A percentile compares a stretch with the other conserved stretches of the same genome.
These are phyloP conservation scores for Ilex paraguariensis DNA, from an alignment of 305 asterid species.

Conservation along the genomic window DNA sequence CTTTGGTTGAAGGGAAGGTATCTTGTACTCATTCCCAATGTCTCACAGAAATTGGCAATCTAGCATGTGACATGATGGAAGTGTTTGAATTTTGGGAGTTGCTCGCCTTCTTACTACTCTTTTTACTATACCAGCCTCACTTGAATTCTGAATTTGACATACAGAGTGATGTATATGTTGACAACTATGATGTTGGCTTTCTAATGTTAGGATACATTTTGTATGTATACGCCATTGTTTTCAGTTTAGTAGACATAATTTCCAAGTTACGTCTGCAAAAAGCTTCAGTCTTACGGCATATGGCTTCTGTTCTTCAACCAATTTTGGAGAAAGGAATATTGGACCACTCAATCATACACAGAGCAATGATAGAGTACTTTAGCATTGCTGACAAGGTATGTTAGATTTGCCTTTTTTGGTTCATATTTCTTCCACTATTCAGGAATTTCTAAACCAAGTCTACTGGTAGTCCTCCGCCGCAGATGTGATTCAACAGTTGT, in stretches of 20 bases:
- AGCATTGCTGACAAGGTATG: constrained; percentile 76
- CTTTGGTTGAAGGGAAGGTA: too few relatives aligned
- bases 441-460: constrained; percentile 34
- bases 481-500: constrained; percentile 71
- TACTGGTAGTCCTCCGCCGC: constrained; percentile 76
- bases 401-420: constrained; percentile 3
- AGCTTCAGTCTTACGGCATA: constrained; percentile 75
- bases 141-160: not conserved
- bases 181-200: not conserved
- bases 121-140: not conserved
- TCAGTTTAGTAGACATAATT: constrained; percentile 82
- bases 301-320: constrained; percentile 79
- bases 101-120: too few relatives aligned
- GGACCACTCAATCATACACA: constrained; percentile 88
- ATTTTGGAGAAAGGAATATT: constrained; percentile 89
- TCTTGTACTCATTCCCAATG: too few relatives aligned
- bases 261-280: constrained; percentile 66
- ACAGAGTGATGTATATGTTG: not conserved
- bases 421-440: not conserved
- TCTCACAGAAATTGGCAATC: too few relatives aligned
- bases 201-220: constrained; percentile 6
- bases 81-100: too few relatives aligned
- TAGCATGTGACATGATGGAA: too few relatives aligned
- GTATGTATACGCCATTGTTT: constrained; percentile 8
- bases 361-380: constrained; percentile 68